Evolutionary conservation across 768 basidiomycete genomes (phyloP), one percentile per base, ranked within the genome.

Genomic region (Hygrophoropsis aurantiaca): DNA sequence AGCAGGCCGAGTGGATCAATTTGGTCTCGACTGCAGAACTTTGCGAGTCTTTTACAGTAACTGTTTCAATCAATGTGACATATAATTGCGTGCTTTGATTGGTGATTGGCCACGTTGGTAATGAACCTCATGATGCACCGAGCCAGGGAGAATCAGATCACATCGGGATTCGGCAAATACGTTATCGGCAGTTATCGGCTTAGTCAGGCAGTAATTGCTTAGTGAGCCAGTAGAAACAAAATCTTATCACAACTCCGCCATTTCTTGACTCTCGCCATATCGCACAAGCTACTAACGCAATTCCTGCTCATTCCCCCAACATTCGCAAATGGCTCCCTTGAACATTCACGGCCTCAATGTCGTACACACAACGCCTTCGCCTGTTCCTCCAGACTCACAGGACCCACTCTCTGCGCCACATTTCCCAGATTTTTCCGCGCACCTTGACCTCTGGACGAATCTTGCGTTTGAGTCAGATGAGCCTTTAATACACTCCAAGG

Each of bases 391-490:
- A 7, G 66, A 73, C 51, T 10, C 65, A 23, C 78, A 81, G 60
- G 83, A 87, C 50, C 73, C 88, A 20, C 77, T 89, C 50, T 68
- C 79, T 0, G 72, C 80, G 0, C 78, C 80, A 20, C 71, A 83
- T 0, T 87, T 81, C 60, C 84, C 85, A 10, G 90, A 92, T 67
- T 74, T 91, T 45, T 74, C 75, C 16, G 83, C 87, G 0, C 87
- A 88, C 62, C 82, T 90, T 44, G 84, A 86, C 63, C 73, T 93
- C 44, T 93, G 91, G 91, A 86, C 87, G 11, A 84, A 88, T 65
- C 74, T 92, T 46, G 67, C 82, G 7, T 93, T 93, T 60, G 82
- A 90, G 49, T 81, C 80, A 0, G 87, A 90, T 58, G 90, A 90
- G 38, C 74, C 77, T 16, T 68, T 81, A n/a, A 56, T 74, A 36